Evolutionary conservation across 2,329 filamentous ascomycete genomes (phyloP), one percentile per base, ranked within the genome.

Genomic region (Claviceps quebecensis): DNA sequence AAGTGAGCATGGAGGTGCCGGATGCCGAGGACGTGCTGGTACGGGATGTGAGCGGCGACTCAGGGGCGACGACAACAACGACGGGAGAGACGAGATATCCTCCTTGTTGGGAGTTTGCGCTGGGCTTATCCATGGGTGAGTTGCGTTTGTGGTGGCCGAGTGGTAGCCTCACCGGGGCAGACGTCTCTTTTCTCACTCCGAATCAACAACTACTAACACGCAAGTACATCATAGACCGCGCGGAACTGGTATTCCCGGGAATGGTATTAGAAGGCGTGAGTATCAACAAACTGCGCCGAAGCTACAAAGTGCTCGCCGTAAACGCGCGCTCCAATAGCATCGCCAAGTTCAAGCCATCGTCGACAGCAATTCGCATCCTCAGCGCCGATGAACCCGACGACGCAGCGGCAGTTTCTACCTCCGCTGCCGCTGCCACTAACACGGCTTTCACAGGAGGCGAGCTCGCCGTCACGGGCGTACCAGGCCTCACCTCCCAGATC

Each of bases 171-270:
- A 13, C 8, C n/a, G 17, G 2, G 9, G 19, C 36, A 16, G 26
- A 3, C 14, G 5, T n/a, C 1, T 45, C 29, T 17, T 45, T 14
- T 45, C 5, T 11, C 17, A 9, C 14, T 17, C 17, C 17, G 17
- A 13, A 2, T 11, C 39, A 13, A 40, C 2, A 38, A 47, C 16
- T 29, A 17, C 23, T 49, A 29, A 41, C 17, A 17, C n/a, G 26
- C 9, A 2, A 14, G 2, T 9, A 17, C 1, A 5, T 43, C 1
- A 4, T 55, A 82, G 79, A 70, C 39, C 72, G 78, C 51, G 78
- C 84, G 36, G 86, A 88, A 54, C 74, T 83, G 43, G 70, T 94
- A 17, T 78, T 84, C 37, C 75, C 81, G 3, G 86, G 85, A 4
- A 79, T 89, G 69, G 70, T 76, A 0, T 80, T 95, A 55, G 86